Evolutionary conservation across 441 rosid species (phyloP).

Genomic region (Bruguiera hainesii): DNA sequence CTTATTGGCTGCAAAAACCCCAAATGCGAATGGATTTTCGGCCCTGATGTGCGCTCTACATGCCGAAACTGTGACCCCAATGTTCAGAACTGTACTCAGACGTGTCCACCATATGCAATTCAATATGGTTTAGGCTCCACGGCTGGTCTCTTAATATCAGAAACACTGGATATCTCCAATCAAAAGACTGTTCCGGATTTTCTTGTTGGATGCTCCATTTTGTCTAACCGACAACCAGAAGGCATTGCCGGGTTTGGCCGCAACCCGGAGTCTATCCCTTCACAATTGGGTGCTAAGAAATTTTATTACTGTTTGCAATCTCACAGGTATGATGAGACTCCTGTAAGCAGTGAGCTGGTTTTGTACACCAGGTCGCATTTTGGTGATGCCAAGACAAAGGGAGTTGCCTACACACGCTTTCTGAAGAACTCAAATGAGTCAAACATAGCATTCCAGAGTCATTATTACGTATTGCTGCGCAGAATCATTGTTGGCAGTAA

Average conservation of each 20-base stretch:
- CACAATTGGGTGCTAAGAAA: constrained; percentile 56
- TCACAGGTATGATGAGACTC: constrained; percentile 50
- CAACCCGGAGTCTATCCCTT: constrained; percentile 54
- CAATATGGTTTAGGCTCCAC: constrained; percentile 80
- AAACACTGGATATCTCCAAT: constrained; percentile 44
- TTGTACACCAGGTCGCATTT: constrained; percentile 43
- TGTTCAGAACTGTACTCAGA: constrained; percentile 44
- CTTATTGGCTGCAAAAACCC: constrained; percentile 64
- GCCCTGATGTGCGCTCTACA: constrained; percentile 38
- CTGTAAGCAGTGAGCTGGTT: constrained; percentile 51
- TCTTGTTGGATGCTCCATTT: constrained; percentile 69
- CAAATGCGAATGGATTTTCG: constrained; percentile 56
- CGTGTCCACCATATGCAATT: constrained; percentile 67
- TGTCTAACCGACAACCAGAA: constrained; percentile 66
- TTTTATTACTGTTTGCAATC: constrained; percentile 75
- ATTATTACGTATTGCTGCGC: constrained; percentile 58
- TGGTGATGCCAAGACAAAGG: constrained; percentile 37
- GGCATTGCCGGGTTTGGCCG: constrained; percentile 92
- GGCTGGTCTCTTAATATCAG: constrained; percentile 55
- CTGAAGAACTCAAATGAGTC: constrained; percentile 37
- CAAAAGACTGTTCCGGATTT: constrained; percentile 40
- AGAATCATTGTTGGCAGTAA: constrained; percentile 59
- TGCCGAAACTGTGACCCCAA: constrained; percentile 41
- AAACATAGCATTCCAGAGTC: constrained; percentile 40
- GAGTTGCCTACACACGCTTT: constrained; percentile 67